phyloP scores from a whole-genome alignment of 805 yeast species.

The Spathaspora girioi region DNA sequence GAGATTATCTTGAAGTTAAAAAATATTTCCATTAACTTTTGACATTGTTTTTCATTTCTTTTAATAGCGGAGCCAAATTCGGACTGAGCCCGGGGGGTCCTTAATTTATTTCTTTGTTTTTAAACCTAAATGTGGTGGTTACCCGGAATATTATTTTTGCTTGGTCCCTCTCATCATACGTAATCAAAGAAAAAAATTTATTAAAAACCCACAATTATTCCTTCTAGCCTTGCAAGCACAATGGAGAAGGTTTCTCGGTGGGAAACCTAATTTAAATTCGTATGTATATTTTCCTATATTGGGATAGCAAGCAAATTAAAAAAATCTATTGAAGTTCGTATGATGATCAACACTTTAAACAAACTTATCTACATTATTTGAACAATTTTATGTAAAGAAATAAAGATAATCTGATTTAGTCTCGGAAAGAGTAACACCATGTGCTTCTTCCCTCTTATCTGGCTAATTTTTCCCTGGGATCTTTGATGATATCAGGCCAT shows the following conservation, averaged over 20 bases:
- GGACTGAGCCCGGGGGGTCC: background rate
- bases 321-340: background rate
- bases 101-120: background rate
- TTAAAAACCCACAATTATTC: background rate
- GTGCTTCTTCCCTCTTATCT: background rate
- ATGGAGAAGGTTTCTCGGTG: background rate
- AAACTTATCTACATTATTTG: constrained; percentile 22
- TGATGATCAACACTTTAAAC: background rate
- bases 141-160: background rate
- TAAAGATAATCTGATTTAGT: constrained; percentile 3
- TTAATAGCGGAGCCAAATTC: background rate
- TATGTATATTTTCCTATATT: background rate
- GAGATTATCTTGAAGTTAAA: background rate
- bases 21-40: background rate
- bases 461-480: background rate
- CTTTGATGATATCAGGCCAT: too few species aligned
- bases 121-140: background rate
- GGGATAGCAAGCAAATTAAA: background rate
- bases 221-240: background rate
- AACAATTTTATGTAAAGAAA: constrained; percentile 8
- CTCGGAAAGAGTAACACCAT: background rate
- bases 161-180: background rate
- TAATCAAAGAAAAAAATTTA: background rate
- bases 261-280: background rate
- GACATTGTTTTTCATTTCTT: background rate